These are phyloP conservation scores for Spizellomyces sp. DNA, from an alignment of 192 early-diverging fungal species.

Conservation along the genomic window DNA sequence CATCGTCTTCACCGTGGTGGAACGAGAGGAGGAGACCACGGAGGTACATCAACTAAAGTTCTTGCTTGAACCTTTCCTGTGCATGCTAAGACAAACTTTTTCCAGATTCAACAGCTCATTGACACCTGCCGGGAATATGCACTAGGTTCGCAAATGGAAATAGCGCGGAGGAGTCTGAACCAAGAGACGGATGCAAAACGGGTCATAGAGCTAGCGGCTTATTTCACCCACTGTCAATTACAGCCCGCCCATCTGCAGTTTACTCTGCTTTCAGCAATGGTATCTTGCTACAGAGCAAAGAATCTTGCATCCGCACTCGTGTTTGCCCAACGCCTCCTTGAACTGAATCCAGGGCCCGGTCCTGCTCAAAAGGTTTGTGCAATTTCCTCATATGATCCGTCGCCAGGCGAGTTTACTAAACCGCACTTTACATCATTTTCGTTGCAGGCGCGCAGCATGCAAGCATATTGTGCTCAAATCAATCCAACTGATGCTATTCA, in stretches of 20 bases:
- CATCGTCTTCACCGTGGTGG: conserved; percentile 74
- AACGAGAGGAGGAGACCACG: conserved; percentile 73
- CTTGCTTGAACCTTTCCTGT: background rate
- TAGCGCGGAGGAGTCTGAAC: conserved; percentile 65
- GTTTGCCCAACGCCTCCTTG: conserved; percentile 89
- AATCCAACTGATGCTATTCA: conserved; percentile 78
- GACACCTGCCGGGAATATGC: conserved; percentile 89
- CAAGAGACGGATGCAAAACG: conserved; percentile 65
- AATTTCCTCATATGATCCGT: no score
- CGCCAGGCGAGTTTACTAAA: background rate
- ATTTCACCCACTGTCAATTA: conserved; percentile 92
- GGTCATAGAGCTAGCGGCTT: conserved; percentile 87
- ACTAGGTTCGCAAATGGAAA: conserved; percentile 85
- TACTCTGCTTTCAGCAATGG: conserved; percentile 85
- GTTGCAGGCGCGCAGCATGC: conserved; percentile 62
- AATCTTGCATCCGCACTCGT: conserved; percentile 84
- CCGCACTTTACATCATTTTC: background rate
- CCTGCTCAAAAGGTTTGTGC: conserved; percentile 71
- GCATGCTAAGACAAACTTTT: background rate
- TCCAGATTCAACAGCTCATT: conserved; percentile 66
- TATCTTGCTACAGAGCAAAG: conserved; percentile 75
- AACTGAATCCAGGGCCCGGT: conserved; percentile 77
- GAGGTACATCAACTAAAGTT: conserved; percentile 35
- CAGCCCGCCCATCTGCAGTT: conserved; percentile 89
- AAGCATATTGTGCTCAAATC: conserved; percentile 69